These are phyloP conservation scores for Russula brevipes DNA, from an alignment of 768 basidiomycete genomes.

Conservation along the genomic window DNA sequence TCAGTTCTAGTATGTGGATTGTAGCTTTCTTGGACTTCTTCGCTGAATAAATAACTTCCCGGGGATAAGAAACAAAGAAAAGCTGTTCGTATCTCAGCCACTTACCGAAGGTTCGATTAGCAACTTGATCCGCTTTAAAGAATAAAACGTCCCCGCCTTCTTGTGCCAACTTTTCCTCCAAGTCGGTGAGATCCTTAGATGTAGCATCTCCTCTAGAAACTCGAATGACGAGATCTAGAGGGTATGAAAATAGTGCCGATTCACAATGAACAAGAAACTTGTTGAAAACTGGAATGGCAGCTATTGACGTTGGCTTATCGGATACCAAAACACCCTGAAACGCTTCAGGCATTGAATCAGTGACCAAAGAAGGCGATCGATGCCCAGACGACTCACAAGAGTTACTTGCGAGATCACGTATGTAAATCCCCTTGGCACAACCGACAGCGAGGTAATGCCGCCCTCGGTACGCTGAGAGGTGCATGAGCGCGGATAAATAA, in stretches of 20 bases:
- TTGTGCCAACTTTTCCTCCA: background rate
- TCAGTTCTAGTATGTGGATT: background rate
- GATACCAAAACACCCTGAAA: background rate
- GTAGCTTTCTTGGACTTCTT: background rate
- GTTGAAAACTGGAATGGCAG: background rate
- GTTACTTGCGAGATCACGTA: background rate
- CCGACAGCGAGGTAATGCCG: constrained; percentile 1
- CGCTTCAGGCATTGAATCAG: background rate
- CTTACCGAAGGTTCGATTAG: background rate
- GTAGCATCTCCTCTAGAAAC: background rate
- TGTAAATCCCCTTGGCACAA: background rate
- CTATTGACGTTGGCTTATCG: background rate
- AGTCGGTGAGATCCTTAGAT: background rate
- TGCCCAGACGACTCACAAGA: background rate
- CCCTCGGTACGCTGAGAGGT: background rate
- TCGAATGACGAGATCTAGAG: background rate
- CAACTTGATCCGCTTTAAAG: background rate
- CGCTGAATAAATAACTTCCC: constrained; percentile 3
- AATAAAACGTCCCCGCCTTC: background rate
- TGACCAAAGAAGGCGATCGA: background rate
- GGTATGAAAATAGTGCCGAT: background rate
- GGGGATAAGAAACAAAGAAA: background rate
- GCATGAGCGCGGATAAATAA: background rate
- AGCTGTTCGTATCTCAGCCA: background rate
- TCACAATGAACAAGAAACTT: background rate